Percentiles rank a stretch among this genome's conserved stretches.
phyloP scores from a whole-genome alignment of 2,329 filamentous ascomycete species.

The Colletotrichum chlorophyti region DNA sequence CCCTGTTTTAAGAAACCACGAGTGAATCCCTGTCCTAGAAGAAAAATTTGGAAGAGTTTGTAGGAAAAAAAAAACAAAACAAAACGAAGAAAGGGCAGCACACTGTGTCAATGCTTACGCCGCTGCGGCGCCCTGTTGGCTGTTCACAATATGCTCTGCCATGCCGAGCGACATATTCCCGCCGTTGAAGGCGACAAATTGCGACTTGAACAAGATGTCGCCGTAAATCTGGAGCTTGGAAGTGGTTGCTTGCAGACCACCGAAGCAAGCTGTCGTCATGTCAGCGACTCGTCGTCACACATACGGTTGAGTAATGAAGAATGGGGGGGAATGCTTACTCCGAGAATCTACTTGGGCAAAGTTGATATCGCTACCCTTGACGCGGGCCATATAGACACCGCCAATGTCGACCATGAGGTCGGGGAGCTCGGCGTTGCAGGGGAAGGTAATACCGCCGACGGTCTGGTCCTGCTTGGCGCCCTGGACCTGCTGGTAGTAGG shows the following conservation, averaged over 20 bases:
- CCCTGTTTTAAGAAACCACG: slow-evolving; percentile 18
- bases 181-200: slow-evolving; percentile 64
- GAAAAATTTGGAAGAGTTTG: neutral
- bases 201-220: slow-evolving; percentile 67
- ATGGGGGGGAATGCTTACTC: slow-evolving; percentile 48
- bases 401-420: slow-evolving; percentile 64
- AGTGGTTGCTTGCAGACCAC: slow-evolving; percentile 68
- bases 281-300: too few species aligned
- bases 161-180: slow-evolving; percentile 62
- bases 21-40: slow-evolving; percentile 24
- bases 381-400: slow-evolving; percentile 60
- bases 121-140: slow-evolving; percentile 17
- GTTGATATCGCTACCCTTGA: slow-evolving; percentile 60
- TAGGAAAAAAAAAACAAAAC: too few species aligned
- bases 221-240: slow-evolving; percentile 66
- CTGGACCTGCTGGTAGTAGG: slow-evolving; percentile 55
- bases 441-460: slow-evolving; percentile 53
- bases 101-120: slow-evolving; percentile 26
- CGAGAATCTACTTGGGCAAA: slow-evolving; percentile 58
- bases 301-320: neutral
- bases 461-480: slow-evolving; percentile 47
- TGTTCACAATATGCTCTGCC: slow-evolving; percentile 38
- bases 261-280: slow-evolving; percentile 62
- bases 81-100: neutral
- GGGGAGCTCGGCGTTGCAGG: slow-evolving; percentile 53